Evolutionary conservation across 2,329 filamentous ascomycete genomes (phyloP).

Genomic region (Magnaporthales sp.): DNA sequence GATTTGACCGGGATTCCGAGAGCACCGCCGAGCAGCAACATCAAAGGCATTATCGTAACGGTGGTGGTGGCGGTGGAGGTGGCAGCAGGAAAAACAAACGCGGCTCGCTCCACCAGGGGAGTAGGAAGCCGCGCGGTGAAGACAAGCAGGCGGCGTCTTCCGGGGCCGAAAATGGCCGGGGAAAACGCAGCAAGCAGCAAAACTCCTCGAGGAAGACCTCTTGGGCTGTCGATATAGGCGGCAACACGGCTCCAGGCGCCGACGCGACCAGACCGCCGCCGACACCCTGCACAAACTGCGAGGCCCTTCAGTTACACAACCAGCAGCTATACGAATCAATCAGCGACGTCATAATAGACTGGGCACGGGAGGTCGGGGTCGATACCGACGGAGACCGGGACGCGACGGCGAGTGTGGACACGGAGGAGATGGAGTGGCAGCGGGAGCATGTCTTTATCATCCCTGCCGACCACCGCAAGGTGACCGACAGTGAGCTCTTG

Average conservation of each 20-base stretch:
- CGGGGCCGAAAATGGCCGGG: not conserved
- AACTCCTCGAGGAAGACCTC: not conserved
- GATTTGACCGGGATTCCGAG: not conserved
- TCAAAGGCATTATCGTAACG: not conserved
- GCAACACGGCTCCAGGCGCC: not conserved
- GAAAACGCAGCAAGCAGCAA: not conserved
- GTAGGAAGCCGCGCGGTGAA: not conserved
- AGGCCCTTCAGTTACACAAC: not conserved
- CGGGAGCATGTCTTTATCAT: constrained; percentile 3
- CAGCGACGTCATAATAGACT: not conserved
- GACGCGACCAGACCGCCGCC: not conserved
- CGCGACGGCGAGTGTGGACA: not conserved
- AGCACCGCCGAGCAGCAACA: not conserved
- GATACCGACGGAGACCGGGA: not conserved
- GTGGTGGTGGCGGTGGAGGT: not conserved
- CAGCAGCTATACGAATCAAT: not conserved
- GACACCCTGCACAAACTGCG: not conserved
- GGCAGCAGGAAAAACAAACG: not conserved
- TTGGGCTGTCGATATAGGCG: not conserved
- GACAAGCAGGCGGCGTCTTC: not conserved
- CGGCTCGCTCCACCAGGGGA: not conserved
- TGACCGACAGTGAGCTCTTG: constrained; percentile 1
- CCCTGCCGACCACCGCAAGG: constrained; percentile 3
- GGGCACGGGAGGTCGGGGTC: not conserved
- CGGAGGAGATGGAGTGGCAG: constrained; percentile 3